A percentile compares a stretch with the other conserved stretches of the same genome.
Conservation (phyloP, 768 basidiomycete genomes). For the Lactarius indigo region DNA sequence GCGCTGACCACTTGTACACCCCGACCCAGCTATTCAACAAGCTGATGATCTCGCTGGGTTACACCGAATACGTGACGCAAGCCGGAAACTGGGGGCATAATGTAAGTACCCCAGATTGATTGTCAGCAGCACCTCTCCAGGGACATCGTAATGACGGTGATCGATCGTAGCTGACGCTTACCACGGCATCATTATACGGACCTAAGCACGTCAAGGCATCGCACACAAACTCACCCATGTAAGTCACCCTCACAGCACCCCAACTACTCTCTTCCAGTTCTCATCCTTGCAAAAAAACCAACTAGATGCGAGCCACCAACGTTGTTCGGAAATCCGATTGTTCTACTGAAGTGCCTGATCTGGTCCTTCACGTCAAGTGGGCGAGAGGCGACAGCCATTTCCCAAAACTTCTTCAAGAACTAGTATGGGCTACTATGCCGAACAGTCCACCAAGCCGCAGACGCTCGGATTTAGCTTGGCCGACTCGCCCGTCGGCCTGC, state of each 20-base stretch:
- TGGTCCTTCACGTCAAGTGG: slow-evolving; percentile 32
- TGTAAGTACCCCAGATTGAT: slow-evolving; percentile 29
- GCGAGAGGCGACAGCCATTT: not conserved
- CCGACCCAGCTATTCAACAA: slow-evolving; percentile 28
- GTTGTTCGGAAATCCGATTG: slow-evolving; percentile 28
- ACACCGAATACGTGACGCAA: slow-evolving; percentile 39
- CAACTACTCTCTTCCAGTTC: no score
- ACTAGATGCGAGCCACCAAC: slow-evolving; percentile 24
- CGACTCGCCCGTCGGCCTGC: slow-evolving; percentile 49
- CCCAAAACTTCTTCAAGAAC: not conserved
- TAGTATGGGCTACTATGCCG: not conserved
- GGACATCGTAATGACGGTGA: not conserved
- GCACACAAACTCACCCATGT: not conserved
- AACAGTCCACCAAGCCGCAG: slow-evolving; percentile 36
- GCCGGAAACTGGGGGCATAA: slow-evolving; percentile 40
- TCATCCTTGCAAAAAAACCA: not conserved
- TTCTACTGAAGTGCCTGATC: slow-evolving; percentile 31
- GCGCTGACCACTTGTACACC: not conserved
- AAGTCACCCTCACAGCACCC: not conserved
- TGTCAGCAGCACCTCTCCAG: not conserved
- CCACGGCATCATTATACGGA: not conserved
- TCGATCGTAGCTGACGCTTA: not conserved
- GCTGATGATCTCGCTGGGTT: slow-evolving; percentile 33
- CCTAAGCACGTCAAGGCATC: not conserved
- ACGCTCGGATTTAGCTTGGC: slow-evolving; percentile 46